phyloP scores from a whole-genome alignment of 352 stramenopile genomes.

The Hyaloperonospora brassicae region DNA sequence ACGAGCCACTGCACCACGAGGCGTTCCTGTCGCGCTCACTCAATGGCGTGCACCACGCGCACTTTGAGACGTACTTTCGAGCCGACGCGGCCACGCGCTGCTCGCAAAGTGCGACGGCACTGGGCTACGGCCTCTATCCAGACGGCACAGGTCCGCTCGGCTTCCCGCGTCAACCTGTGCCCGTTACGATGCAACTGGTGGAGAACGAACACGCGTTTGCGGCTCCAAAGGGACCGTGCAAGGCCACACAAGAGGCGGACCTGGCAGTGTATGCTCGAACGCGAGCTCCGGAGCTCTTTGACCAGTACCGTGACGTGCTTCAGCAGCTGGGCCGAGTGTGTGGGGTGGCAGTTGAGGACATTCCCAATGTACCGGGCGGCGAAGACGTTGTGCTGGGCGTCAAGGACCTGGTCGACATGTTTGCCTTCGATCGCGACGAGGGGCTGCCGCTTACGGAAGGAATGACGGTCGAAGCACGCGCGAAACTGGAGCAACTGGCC shows the following conservation, averaged over 20 bases:
- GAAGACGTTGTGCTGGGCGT: conserved; percentile 72
- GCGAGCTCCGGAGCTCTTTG: conserved; percentile 49
- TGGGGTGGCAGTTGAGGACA: conserved; percentile 47
- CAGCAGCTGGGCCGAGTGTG: conserved; percentile 48
- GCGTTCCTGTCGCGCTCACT: conserved; percentile 64
- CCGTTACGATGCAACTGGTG: conserved; percentile 80
- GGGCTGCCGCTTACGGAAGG: conserved; percentile 41
- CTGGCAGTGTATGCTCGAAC: conserved; percentile 47
- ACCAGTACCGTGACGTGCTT: conserved; percentile 47
- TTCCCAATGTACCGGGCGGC: conserved; percentile 43
- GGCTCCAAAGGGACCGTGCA: conserved; percentile 70
- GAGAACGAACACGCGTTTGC: conserved; percentile 82
- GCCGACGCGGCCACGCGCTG: conserved; percentile 73
- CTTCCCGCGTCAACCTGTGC: conserved; percentile 64
- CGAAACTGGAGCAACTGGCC: conserved; percentile 53
- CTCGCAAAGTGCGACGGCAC: conserved; percentile 62
- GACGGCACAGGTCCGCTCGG: conserved; percentile 61
- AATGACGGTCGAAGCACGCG: conserved; percentile 44
- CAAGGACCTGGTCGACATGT: conserved; percentile 81
- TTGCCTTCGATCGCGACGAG: conserved; percentile 73
- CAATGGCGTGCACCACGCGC: conserved; percentile 58
- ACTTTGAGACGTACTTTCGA: conserved; percentile 84
- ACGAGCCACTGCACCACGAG: conserved; percentile 28
- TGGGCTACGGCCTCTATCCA: conserved; percentile 75
- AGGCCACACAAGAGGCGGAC: conserved; percentile 39